Base-by-base conservation (phyloP, 768 basidiomycete species). In the Mycena latifolia region DNA sequence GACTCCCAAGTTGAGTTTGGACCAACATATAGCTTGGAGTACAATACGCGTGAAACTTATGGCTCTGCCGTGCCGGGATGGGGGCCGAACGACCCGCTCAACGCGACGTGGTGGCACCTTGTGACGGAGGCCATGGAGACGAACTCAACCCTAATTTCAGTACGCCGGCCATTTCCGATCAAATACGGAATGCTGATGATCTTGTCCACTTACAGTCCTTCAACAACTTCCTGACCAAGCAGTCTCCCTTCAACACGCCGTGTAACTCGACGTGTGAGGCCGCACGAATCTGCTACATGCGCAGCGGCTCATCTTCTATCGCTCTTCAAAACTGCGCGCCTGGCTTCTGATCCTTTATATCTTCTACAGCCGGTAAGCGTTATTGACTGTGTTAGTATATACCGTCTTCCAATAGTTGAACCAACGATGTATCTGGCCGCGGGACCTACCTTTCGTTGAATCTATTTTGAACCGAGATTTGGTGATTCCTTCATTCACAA, bases 21-120 rank as follows among this genome's bases (percentile, higher is more conserved):
- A 9, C 92, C 92, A 10, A 85, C 85, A 7, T 93, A 84, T 69
- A 67, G 73, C 9, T 84, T 85, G 68, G 92, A 93, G 75, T 93
- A 93, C 73, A 89, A 79, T 70, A 89, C 91, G 31, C 88, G 92
- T 55, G 80, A 86, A 65, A 79, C 88, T 0, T 93, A 92, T 63
- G 92, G 92, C 33, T 70, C 70, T 46, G 86, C 77, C 57, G 84
- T 89, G 57, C 77, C 81, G 2, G 80, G 84, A 41, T 93, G 92
- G 92, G 80, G 82, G 35, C 74, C 76, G 8, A 79, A 84, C 55
- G 90, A 91, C 72, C 92, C 92, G 0, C 77, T 93, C 67, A 93
- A 93, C 67, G 90, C 90, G 10, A 92, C 92, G 12, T 93, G 90
- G 90, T 93, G 92, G 92, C 92, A 93, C 68, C 85, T 75, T 50